A percentile compares a stretch with the other conserved stretches of the same genome.
Conservation (phyloP, 164 flowering plant species). For the Vitis rupestris region DNA sequence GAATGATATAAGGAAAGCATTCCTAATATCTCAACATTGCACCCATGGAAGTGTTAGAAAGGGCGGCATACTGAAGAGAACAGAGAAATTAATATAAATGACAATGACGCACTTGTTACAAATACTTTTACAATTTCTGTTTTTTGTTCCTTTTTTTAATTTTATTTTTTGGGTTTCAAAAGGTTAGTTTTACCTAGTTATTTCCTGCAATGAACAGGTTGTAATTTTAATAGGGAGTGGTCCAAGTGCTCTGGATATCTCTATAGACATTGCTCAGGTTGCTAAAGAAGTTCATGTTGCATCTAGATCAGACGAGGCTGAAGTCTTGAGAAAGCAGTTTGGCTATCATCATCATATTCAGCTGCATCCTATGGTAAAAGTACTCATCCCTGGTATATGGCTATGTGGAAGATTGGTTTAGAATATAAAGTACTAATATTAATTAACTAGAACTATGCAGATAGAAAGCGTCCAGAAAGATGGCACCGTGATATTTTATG, state of each 20-base stretch:
- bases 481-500: slow-evolving; percentile 36
- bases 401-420: neutral
- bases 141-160: too few relatives aligned
- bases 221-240: slow-evolving; percentile 42
- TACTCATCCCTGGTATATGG: neutral
- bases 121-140: too few relatives aligned
- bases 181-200: neutral
- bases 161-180: too few relatives aligned
- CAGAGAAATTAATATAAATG: too few relatives aligned
- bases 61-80: too few relatives aligned
- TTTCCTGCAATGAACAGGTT: slow-evolving; percentile 18
- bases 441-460: slow-evolving; percentile 16
- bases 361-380: slow-evolving; percentile 14
- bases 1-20: too few relatives aligned
- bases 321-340: slow-evolving; percentile 4
- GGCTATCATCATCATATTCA: slow-evolving; percentile 4
- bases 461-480: slow-evolving; percentile 27
- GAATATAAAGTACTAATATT: slow-evolving; percentile 15
- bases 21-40: too few relatives aligned
- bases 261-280: slow-evolving; percentile 28
- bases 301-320: slow-evolving; percentile 34
- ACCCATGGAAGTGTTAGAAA: too few relatives aligned
- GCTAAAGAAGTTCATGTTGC: slow-evolving; percentile 48
- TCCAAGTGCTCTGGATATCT: slow-evolving; percentile 41
- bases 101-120: too few relatives aligned